Percentiles rank a stretch among this genome's conserved stretches.
phyloP scores from a whole-genome alignment of 2,329 filamentous ascomycete genomes.

The Calonectria pseudoreteaudii region DNA sequence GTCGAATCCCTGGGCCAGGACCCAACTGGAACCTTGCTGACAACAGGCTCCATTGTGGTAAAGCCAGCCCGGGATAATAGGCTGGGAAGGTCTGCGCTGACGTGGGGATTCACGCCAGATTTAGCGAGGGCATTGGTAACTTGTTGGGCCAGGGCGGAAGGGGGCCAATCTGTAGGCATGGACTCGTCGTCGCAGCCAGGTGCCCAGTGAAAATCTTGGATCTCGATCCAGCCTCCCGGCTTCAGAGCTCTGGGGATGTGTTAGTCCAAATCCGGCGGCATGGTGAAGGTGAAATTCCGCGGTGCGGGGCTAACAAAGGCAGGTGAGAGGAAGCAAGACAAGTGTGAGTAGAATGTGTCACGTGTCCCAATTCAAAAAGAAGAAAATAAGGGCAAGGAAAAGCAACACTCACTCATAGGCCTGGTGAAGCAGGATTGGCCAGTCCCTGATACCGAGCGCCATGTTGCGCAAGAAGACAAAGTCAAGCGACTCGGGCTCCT shows the following conservation, averaged over 20 bases:
- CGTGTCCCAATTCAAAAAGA: background rate
- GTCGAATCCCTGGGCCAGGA: background rate
- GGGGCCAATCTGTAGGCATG: slow-evolving; percentile 34
- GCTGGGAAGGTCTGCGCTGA: slow-evolving; percentile 18
- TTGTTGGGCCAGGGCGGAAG: slow-evolving; percentile 41
- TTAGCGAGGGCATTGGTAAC: slow-evolving; percentile 38
- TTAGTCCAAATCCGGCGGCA: slow-evolving; percentile 3
- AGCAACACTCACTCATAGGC: slow-evolving; percentile 24
- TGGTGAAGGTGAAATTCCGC: background rate
- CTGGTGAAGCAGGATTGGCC: slow-evolving; percentile 18
- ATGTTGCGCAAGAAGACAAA: slow-evolving; percentile 44
- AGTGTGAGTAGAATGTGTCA: background rate
- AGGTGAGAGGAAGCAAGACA: background rate
- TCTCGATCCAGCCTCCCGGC: slow-evolving; percentile 60
- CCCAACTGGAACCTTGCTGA: background rate
- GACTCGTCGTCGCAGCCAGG: slow-evolving; percentile 40
- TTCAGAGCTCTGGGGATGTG: slow-evolving; percentile 38
- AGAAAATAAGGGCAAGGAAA: background rate
- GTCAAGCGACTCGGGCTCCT: slow-evolving; percentile 34
- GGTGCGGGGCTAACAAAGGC: background rate
- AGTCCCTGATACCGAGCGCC: slow-evolving; percentile 47
- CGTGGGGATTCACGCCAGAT: slow-evolving; percentile 42
- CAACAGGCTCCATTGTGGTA: background rate
- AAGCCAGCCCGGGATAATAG: background rate
- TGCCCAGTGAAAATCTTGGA: slow-evolving; percentile 45